These are phyloP conservation scores for Ophioceras dolichostomum DNA, from an alignment of 2,329 filamentous ascomycete genomes.

Conservation along the genomic window DNA sequence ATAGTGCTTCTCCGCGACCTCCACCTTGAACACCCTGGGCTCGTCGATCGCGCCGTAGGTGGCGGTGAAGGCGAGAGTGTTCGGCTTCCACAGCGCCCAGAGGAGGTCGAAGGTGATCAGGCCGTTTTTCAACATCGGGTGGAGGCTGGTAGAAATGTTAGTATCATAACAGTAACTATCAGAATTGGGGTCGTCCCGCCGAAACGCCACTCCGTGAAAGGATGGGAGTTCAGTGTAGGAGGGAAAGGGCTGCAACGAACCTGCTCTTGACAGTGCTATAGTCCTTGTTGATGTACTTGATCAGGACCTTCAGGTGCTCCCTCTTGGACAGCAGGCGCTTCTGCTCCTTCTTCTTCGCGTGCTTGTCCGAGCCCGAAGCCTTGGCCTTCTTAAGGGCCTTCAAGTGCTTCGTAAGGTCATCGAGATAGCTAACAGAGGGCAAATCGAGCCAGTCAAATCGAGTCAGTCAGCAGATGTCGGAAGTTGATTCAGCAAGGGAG, in stretches of 20 bases:
- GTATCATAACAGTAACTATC: no score
- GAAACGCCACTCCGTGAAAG: no score
- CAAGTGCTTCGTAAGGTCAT: slow-evolving; percentile 55
- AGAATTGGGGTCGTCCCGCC: no score
- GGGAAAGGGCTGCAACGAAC: no score
- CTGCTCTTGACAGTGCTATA: slow-evolving; percentile 64
- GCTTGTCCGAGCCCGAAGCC: slow-evolving; percentile 31
- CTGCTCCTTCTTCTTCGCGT: slow-evolving; percentile 48
- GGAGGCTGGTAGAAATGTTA: slow-evolving; percentile 37
- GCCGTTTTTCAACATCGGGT: slow-evolving; percentile 68
- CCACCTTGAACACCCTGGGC: slow-evolving; percentile 72
- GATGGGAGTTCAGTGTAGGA: background rate
- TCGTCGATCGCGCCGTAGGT: slow-evolving; percentile 69
- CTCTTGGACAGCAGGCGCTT: slow-evolving; percentile 46
- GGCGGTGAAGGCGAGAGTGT: slow-evolving; percentile 63
- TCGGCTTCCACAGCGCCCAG: slow-evolving; percentile 83
- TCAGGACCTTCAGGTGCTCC: slow-evolving; percentile 50
- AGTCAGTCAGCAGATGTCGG: no score
- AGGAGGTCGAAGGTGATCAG: slow-evolving; percentile 81
- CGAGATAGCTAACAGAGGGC: slow-evolving; percentile 52
- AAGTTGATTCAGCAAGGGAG: no score
- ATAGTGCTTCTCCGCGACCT: slow-evolving; percentile 58
- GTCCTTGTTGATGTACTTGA: slow-evolving; percentile 43
- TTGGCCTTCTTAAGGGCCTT: slow-evolving; percentile 52
- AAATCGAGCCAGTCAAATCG: no score